These are phyloP conservation scores for Beauveria sp. DNA, from an alignment of 2,329 filamentous ascomycete genomes.

Conservation along the genomic window DNA sequence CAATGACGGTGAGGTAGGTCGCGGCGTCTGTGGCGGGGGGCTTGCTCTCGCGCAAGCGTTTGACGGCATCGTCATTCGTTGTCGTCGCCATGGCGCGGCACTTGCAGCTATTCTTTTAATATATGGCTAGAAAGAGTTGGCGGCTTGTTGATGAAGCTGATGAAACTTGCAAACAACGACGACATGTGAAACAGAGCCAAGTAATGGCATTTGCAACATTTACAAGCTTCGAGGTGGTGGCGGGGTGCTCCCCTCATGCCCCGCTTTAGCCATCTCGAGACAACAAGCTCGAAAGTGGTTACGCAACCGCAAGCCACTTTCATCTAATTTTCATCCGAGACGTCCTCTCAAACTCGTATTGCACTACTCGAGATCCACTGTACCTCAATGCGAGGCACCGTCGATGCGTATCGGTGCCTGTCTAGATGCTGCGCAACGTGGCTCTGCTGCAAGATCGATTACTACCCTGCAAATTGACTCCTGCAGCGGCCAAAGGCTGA, in stretches of 20 bases:
- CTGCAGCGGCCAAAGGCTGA: background rate
- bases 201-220: background rate
- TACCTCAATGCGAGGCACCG: background rate
- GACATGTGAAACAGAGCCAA: background rate
- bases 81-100: slow-evolving; percentile 24
- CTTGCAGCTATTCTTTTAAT: too few species aligned
- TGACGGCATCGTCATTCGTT: slow-evolving; percentile 31
- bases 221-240: background rate
- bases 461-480: background rate
- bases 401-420: background rate
- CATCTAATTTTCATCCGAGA: background rate
- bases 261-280: slow-evolving; percentile 6
- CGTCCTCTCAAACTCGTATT: background rate
- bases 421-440: background rate
- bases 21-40: slow-evolving; percentile 56
- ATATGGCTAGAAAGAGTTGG: background rate
- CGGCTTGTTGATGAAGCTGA: background rate
- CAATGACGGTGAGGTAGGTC: slow-evolving; percentile 71
- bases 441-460: background rate
- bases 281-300: background rate
- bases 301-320: slow-evolving; percentile 1
- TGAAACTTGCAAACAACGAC: background rate
- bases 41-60: slow-evolving; percentile 39
- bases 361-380: background rate
- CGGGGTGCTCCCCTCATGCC: background rate